These are phyloP conservation scores for Stagonosporopsis vannaccii DNA, from an alignment of 2,329 filamentous ascomycete genomes.

Conservation along the genomic window DNA sequence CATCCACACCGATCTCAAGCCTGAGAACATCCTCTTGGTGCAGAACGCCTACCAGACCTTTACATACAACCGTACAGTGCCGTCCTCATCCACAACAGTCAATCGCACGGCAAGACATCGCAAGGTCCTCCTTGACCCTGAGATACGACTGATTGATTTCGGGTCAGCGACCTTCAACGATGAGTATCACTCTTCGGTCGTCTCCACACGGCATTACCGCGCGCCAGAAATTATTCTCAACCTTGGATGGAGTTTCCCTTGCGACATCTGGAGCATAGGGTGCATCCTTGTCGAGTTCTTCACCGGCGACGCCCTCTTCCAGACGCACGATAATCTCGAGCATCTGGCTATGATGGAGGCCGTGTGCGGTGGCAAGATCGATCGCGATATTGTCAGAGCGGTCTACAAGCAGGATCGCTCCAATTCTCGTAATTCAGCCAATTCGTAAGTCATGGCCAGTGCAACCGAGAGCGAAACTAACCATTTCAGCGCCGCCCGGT, in stretches of 20 bases:
- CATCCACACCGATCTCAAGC: slow-evolving; percentile 84
- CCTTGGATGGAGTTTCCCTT: slow-evolving; percentile 72
- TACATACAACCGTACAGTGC: slow-evolving; percentile 72
- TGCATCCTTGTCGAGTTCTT: slow-evolving; percentile 74
- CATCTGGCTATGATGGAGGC: slow-evolving; percentile 75
- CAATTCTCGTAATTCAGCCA: slow-evolving; percentile 60
- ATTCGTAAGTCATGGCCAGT: slow-evolving; percentile 56
- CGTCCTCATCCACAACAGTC: slow-evolving; percentile 67
- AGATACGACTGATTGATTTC: slow-evolving; percentile 73
- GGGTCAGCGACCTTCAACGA: slow-evolving; percentile 73
- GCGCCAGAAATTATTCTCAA: slow-evolving; percentile 73
- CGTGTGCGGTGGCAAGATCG: slow-evolving; percentile 64
- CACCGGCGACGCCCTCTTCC: slow-evolving; percentile 72
- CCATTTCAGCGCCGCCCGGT: slow-evolving; percentile 48
- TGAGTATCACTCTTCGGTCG: slow-evolving; percentile 72
- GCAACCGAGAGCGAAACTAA: slow-evolving; percentile 38
- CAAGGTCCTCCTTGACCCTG: slow-evolving; percentile 69
- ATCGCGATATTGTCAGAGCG: slow-evolving; percentile 61
- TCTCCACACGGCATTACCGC: slow-evolving; percentile 71
- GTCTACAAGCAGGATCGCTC: slow-evolving; percentile 58
- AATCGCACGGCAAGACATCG: slow-evolving; percentile 66
- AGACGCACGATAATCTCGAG: slow-evolving; percentile 73
- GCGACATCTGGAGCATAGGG: slow-evolving; percentile 74
- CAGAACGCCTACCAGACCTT: slow-evolving; percentile 72
- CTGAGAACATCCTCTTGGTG: slow-evolving; percentile 72